Evolutionary conservation across 192 early-diverging fungal species (phyloP).

Genomic region (Chytriomyces confervae): DNA sequence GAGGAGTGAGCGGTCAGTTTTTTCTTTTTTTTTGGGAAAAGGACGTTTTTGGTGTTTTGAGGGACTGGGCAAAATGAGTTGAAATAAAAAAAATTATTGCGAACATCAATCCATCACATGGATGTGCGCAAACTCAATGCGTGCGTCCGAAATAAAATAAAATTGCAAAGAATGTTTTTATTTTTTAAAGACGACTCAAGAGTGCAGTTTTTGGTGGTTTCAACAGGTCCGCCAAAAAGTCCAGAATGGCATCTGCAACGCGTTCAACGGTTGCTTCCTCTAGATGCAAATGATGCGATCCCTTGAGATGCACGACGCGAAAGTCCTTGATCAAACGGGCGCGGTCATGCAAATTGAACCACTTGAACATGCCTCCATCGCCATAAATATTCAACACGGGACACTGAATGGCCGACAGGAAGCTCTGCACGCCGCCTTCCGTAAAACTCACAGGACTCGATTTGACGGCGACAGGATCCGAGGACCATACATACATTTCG

Average conservation of each 20-base stretch:
- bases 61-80: not conserved
- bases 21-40: not conserved
- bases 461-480: conserved; percentile 23
- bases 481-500: too few species aligned
- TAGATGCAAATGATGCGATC: conserved; percentile 40
- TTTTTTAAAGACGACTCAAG: not conserved
- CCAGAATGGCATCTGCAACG: conserved; percentile 10
- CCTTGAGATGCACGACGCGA: conserved; percentile 19
- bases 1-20: not conserved
- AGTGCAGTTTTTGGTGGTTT: not conserved
- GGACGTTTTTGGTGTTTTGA: not conserved
- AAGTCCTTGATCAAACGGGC: conserved; percentile 13
- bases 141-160: not conserved
- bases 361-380: conserved; percentile 12
- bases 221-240: conserved; percentile 8
- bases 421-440: conserved; percentile 29
- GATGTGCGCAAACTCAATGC: not conserved
- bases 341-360: conserved; percentile 12
- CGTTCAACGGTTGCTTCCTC: conserved; percentile 16
- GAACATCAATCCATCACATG: not conserved
- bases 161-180: not conserved
- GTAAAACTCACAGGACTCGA: conserved; percentile 5
- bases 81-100: not conserved
- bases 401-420: conserved; percentile 25
- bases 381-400: conserved; percentile 39